Evolutionary conservation across 805 yeast genomes (phyloP).

Genomic region (Suhomyces kilbournensis): DNA sequence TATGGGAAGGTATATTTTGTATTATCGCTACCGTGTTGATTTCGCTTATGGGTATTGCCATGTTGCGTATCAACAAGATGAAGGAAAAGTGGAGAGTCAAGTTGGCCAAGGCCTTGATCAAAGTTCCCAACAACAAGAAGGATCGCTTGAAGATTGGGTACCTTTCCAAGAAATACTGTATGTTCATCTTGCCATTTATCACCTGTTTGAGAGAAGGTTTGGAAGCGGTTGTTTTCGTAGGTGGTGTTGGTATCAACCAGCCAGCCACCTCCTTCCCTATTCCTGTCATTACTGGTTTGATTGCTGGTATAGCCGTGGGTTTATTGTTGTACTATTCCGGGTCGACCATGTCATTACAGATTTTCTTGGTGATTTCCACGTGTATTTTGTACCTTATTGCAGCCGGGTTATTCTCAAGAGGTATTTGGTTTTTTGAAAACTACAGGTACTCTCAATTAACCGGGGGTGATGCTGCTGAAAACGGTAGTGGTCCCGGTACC

Average conservation of each 20-base stretch:
- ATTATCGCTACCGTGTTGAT: slow-evolving; percentile 87
- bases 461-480: slow-evolving; percentile 95
- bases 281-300: slow-evolving; percentile 85
- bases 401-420: slow-evolving; percentile 91
- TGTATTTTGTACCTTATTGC: slow-evolving; percentile 84
- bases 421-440: slow-evolving; percentile 84
- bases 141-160: slow-evolving; percentile 44
- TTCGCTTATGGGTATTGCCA: slow-evolving; percentile 91
- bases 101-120: slow-evolving; percentile 79
- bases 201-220: slow-evolving; percentile 24
- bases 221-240: slow-evolving; percentile 45
- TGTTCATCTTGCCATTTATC: slow-evolving; percentile 26
- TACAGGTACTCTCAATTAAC: slow-evolving; percentile 59
- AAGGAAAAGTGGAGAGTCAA: slow-evolving; percentile 96
- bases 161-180: slow-evolving; percentile 26
- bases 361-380: slow-evolving; percentile 84
- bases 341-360: slow-evolving; percentile 75
- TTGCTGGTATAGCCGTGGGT: slow-evolving; percentile 78
- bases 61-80: slow-evolving; percentile 95
- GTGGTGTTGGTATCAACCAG: slow-evolving; percentile 40
- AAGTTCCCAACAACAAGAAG: slow-evolving; percentile 47
- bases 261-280: slow-evolving; percentile 81
- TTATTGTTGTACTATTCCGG: slow-evolving; percentile 75
- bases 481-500: slow-evolving; percentile 93
- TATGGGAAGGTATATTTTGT: slow-evolving; percentile 97